A percentile compares a stretch with the other conserved stretches of the same genome.
phyloP scores from a whole-genome alignment of 495 filamentous ascomycete genomes.

The Hypoxylon rickii region DNA sequence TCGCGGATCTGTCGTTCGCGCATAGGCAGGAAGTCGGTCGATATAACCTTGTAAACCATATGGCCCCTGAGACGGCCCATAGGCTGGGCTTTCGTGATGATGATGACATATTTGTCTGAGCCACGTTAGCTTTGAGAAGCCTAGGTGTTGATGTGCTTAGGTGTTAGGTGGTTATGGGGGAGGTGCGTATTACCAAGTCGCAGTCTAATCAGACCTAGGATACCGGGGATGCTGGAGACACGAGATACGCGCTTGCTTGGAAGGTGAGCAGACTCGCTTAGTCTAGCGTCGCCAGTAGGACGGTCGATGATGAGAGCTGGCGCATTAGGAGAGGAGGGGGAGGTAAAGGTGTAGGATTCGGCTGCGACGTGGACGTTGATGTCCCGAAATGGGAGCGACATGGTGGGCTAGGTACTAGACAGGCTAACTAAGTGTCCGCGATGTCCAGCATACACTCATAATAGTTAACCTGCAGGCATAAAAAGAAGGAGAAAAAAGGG shows the following conservation, averaged over 20 bases:
- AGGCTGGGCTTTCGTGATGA: conserved; percentile 92
- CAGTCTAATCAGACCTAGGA: conserved; percentile 86
- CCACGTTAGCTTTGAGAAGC: conserved; percentile 23
- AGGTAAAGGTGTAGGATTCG: conserved; percentile 94
- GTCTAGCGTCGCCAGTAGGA: conserved; percentile 87
- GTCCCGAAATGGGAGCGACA: conserved; percentile 85
- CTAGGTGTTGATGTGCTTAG: too few species aligned
- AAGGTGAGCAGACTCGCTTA: conserved; percentile 76
- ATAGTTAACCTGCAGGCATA: conserved; percentile 6
- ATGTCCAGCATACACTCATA: conserved; percentile 32
- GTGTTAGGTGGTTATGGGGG: not conserved
- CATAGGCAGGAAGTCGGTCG: conserved; percentile 91
- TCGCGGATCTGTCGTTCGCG: conserved; percentile 91
- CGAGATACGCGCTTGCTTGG: conserved; percentile 78
- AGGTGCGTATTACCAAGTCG: conserved; percentile 71
- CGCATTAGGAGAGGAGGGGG: conserved; percentile 86
- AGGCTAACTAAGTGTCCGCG: conserved; percentile 8
- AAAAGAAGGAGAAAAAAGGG: not conserved
- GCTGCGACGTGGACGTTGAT: conserved; percentile 92
- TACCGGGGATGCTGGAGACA: conserved; percentile 82
- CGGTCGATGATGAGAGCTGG: conserved; percentile 87
- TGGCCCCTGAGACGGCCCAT: conserved; percentile 90
- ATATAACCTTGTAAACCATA: conserved; percentile 87
- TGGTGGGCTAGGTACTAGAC: too few species aligned
- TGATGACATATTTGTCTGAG: conserved; percentile 92